These are phyloP conservation scores for Oryza officinalis DNA, from an alignment of 176 grass and related monocot species.

Conservation along the genomic window DNA sequence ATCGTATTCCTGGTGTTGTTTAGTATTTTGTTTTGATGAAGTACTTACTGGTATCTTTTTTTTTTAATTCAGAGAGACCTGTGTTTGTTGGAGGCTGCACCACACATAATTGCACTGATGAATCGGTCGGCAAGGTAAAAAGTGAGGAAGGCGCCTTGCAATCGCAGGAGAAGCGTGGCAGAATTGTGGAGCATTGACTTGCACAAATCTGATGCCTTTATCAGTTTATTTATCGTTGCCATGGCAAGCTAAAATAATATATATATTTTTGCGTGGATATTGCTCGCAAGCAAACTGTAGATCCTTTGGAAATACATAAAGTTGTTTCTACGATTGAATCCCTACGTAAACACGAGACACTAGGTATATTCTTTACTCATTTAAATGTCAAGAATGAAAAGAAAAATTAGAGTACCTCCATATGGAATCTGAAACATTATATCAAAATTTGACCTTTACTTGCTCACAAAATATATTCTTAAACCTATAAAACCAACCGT, in stretches of 20 bases:
- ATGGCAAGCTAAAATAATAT: constrained; percentile 24
- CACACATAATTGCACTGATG: background rate
- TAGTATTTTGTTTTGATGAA: background rate
- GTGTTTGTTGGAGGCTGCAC: constrained; percentile 3
- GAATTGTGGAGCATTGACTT: background rate
- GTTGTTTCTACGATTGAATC: background rate
- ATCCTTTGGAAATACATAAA: constrained; percentile 10
- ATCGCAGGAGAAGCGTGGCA: background rate
- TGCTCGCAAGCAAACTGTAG: background rate
- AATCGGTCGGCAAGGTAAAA: background rate
- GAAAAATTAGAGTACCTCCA: background rate
- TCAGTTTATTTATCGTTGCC: background rate
- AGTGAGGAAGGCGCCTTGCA: background rate
- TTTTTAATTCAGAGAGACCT: background rate
- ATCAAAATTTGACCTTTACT: no score
- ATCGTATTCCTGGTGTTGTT: background rate
- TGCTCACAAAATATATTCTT: background rate
- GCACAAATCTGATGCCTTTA: background rate
- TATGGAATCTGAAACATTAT: no score
- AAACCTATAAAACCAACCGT: background rate
- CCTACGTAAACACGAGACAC: background rate
- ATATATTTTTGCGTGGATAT: background rate
- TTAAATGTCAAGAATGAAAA: background rate
- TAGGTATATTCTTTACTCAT: background rate
- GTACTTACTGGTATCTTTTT: no score